Conservation (phyloP, 768 basidiomycete genomes). For the Cystofilobasidium macerans region DNA sequence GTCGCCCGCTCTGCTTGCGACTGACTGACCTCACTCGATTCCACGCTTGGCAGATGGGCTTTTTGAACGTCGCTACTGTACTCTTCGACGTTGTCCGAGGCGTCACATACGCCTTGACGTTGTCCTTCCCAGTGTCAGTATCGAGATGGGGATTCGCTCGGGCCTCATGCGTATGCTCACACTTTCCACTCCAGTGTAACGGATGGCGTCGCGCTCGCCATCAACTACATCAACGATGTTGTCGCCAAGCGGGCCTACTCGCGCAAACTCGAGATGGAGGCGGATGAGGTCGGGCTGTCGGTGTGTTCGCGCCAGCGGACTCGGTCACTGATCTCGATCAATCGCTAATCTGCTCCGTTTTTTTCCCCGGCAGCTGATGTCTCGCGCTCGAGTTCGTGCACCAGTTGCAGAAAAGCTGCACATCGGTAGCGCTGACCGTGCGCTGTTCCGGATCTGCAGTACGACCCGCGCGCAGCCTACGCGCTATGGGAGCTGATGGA, state of each 20-base stretch:
- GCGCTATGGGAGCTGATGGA: slow-evolving; percentile 43
- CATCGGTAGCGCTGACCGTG: not conserved
- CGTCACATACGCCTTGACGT: slow-evolving; percentile 40
- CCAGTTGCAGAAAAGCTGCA: not conserved
- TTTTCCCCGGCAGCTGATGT: slow-evolving; percentile 39
- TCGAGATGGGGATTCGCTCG: not conserved
- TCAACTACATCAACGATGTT: slow-evolving; percentile 28
- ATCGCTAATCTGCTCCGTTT: too few relatives aligned
- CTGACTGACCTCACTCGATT: not conserved
- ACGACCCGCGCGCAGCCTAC: slow-evolving; percentile 40
- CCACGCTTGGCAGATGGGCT: slow-evolving; percentile 26
- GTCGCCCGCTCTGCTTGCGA: not conserved
- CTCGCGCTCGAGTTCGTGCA: slow-evolving; percentile 36
- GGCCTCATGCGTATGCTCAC: not conserved
- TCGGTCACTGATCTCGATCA: too few relatives aligned
- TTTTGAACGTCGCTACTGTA: slow-evolving; percentile 41
- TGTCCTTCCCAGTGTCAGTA: slow-evolving; percentile 42
- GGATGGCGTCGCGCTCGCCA: slow-evolving; percentile 15
- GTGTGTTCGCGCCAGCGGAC: too few relatives aligned
- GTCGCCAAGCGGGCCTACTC: slow-evolving; percentile 42
- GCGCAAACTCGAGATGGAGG: slow-evolving; percentile 43
- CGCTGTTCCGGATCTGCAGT: slow-evolving; percentile 21
- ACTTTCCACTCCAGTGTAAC: slow-evolving; percentile 17
- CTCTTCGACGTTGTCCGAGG: slow-evolving; percentile 43
- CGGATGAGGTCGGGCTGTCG: slow-evolving; percentile 41